Evolutionary conservation across 805 yeast species (phyloP), one percentile per base, ranked within the genome.

Genomic region (Metschnikowia rubicola): DNA sequence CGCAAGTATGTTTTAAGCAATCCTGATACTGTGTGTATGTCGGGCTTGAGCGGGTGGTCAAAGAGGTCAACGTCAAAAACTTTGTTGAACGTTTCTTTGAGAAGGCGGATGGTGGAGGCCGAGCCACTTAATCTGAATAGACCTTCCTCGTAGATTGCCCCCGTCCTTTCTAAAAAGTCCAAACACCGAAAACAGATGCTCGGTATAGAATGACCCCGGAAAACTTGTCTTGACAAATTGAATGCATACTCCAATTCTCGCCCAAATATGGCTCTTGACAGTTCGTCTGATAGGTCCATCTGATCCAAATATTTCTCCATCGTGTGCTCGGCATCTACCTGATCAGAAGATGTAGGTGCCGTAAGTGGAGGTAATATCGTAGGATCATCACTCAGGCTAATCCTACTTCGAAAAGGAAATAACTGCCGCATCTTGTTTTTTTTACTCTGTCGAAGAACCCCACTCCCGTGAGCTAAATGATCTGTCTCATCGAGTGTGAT

Each of bases 81-180:
- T 10, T 63, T 71, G 61, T 90, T 88, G 69, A 86, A 92, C 39
- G 68, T 73, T 39, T 80, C 87, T 57, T 84, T 87, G 48, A 88
- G 73, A 35, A 73, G 78, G 53, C 83, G 80, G 35, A 88, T 88
- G 43, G 84, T 75, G 1, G 89, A 77, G 46, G 90, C 86, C 33
- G 96, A 88, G 4, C 98, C 98, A 65, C 91, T 88, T 47, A 90
- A 70, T 51, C 99, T 75, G 70, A 94, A 94, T 3, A 92, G 79
- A 10, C 99, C 99, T 59, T 90, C 96, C 63, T 88, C 94, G 51
- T 78, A 78, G n/a, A 84, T 71, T 0, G 96, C 96, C 19, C 84
- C 81, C 26, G 83, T 77, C 34, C 72, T 75, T 41, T 76, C 74
- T 41, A 92, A 71, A 54, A 77, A 87, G 47, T 80, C 85, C 31